Evolutionary conservation across 768 basidiomycete genomes (phyloP), one percentile per base, ranked within the genome.

Genomic region (Lactarius sanguifluus): DNA sequence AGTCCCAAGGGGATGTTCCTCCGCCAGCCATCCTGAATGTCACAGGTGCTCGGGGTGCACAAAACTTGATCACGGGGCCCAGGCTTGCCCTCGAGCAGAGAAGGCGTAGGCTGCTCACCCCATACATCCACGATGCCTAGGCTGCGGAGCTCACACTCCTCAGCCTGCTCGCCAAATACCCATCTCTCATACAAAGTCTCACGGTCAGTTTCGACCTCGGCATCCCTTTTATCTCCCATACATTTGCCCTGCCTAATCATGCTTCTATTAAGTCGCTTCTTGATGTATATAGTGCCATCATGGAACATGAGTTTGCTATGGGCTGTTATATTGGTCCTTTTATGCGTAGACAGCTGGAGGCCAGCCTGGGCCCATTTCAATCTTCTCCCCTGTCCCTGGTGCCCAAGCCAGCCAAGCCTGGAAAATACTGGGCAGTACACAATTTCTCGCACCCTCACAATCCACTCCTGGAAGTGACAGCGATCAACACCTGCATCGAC

Each of bases 11-110:
- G 41, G 41, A 6, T 43, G 41, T 6, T 1, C 6, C 5, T 43
- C 41, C 7, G 12, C 41, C 7, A 43, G 18, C 6, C 41, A 43
- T 6, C 41, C 41, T 1, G 6, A 43, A n/a, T n/a, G n/a, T n/a
- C n/a, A n/a, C n/a, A 10, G 76, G 9, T 83, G 81, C 73, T 81
- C 80, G 0, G 81, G 81, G 1, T 82, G 82, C 59, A 76, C 78
- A 34, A 59, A 67, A 0, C 9, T 68, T 47, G 47, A 52, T 41
- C 81, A 83, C 55, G 76, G 82, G 32, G 81, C 82, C 72, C 72
- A 77, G 50, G 56, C 34, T 0, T 83, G 82, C 70, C 73, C 76
- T 78, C 73, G 62, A 58, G 75, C 73, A 16, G 73, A 76, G 77
- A 74, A 69, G 30, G 59, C 61, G 5, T 70, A 66, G 72, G 0